Evolutionary conservation across 148 eudicot species (phyloP).

Genomic region (Chenopodium quinoa): DNA sequence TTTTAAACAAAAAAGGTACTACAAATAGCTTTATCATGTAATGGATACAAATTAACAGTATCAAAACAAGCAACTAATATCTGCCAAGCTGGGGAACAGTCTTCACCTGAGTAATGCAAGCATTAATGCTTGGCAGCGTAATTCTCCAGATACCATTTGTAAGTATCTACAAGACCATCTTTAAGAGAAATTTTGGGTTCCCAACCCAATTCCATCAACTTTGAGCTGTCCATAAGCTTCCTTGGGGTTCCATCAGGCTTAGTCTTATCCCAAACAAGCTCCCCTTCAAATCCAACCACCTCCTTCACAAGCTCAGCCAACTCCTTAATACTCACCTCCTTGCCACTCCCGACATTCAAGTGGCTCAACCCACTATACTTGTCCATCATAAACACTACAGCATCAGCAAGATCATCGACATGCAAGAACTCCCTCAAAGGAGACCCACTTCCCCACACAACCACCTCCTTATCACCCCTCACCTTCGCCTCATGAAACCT

Average conservation of each 20-base stretch:
- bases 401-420: conserved; percentile 90
- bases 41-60: conserved; percentile 10
- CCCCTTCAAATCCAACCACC: conserved; percentile 82
- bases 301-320: conserved; percentile 93
- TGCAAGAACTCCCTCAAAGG: conserved; percentile 91
- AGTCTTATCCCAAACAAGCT: conserved; percentile 73
- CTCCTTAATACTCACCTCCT: conserved; percentile 88
- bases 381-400: conserved; percentile 72
- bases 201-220: conserved; percentile 75
- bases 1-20: neutral
- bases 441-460: conserved; percentile 94
- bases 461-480: conserved; percentile 60
- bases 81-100: neutral
- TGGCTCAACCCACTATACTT: conserved; percentile 78
- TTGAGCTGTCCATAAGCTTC: conserved; percentile 95
- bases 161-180: conserved; percentile 84
- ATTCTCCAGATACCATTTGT: conserved; percentile 84
- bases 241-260: conserved; percentile 98
- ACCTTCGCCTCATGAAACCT: conserved; percentile 90
- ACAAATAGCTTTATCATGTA: neutral
- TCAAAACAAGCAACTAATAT: neutral
- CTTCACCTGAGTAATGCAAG: conserved; percentile 18
- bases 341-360: conserved; percentile 96
- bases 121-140: conserved; percentile 48
- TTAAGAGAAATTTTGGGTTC: conserved; percentile 65